phyloP scores from a whole-genome alignment of 1,284 basidiomycete genomes.

The Trametes pubescens region DNA sequence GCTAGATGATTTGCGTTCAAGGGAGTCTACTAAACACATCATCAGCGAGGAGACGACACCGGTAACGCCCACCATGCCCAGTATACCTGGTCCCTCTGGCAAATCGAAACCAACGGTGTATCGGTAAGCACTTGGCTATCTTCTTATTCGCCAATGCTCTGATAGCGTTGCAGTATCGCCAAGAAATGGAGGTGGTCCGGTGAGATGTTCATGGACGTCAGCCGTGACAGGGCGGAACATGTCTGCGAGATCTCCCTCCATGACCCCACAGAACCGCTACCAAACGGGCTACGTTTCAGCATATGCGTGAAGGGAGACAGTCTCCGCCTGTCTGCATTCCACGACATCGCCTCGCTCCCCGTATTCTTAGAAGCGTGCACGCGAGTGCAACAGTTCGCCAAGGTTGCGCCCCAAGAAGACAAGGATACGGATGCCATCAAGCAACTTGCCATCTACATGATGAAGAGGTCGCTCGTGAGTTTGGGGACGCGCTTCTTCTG shows the following conservation, averaged over 20 bases:
- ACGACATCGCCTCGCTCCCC: conserved; percentile 54
- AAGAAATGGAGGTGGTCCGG: conserved; percentile 50
- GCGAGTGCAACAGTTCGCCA: conserved; percentile 59
- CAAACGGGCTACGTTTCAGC: conserved; percentile 57
- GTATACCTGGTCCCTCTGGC: not conserved
- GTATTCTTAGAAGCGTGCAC: conserved; percentile 57
- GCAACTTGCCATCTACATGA: conserved; percentile 56
- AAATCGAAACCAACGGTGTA: conserved; percentile 15
- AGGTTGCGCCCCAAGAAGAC: conserved; percentile 48
- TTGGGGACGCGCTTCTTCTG: not conserved
- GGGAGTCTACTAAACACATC: not conserved
- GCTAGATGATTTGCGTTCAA: conserved; percentile 7
- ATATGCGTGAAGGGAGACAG: conserved; percentile 50
- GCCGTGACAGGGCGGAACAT: conserved; percentile 45
- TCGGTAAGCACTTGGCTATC: conserved; percentile 14
- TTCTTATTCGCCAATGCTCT: not conserved
- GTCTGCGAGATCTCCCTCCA: conserved; percentile 58
- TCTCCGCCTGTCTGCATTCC: conserved; percentile 55
- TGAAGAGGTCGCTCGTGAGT: conserved; percentile 37
- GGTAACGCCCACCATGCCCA: conserved; percentile 21
- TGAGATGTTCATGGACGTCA: conserved; percentile 43
- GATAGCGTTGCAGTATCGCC: conserved; percentile 23
- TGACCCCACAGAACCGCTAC: conserved; percentile 51
- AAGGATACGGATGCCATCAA: conserved; percentile 51
- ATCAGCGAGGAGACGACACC: conserved; percentile 21